These are phyloP conservation scores for Seiridium unicorne DNA, from an alignment of 2,329 filamentous ascomycete genomes.

Conservation along the genomic window DNA sequence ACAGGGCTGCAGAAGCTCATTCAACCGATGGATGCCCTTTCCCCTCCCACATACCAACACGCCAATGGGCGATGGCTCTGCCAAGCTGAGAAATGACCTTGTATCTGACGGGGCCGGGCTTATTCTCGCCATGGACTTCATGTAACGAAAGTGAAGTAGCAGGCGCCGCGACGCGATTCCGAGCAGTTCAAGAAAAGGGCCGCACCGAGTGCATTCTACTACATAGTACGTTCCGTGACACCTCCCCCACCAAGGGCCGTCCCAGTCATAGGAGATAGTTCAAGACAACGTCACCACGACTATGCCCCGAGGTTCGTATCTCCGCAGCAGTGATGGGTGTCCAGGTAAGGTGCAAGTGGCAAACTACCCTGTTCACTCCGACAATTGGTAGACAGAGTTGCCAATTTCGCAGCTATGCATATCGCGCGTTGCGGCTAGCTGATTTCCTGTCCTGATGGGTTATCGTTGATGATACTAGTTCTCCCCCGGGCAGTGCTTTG, in stretches of 20 bases:
- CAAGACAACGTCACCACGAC: too few species aligned
- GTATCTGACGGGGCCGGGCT: not conserved
- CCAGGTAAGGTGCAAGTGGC: not conserved
- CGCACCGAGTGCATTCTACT: too few species aligned
- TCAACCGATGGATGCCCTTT: not conserved
- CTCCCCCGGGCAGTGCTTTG: conserved; percentile 3
- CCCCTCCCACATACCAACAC: not conserved
- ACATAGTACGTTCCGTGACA: too few species aligned
- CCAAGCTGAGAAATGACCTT: not conserved
- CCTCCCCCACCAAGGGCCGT: too few species aligned
- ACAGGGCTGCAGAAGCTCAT: not conserved
- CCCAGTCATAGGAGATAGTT: too few species aligned
- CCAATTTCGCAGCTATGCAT: not conserved
- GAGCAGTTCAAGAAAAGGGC: too few species aligned
- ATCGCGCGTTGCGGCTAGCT: not conserved
- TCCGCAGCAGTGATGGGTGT: not conserved
- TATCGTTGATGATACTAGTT: not conserved
- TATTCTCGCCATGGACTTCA: not conserved
- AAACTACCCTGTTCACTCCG: not conserved
- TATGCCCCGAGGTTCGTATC: not conserved
- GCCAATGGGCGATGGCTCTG: not conserved
- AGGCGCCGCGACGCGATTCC: too few species aligned
- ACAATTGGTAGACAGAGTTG: not conserved
- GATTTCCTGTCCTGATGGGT: not conserved
- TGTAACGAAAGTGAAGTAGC: not conserved